Conservation (phyloP, 2,329 filamentous ascomycete species). For the Atkinsonella hypoxylon region DNA sequence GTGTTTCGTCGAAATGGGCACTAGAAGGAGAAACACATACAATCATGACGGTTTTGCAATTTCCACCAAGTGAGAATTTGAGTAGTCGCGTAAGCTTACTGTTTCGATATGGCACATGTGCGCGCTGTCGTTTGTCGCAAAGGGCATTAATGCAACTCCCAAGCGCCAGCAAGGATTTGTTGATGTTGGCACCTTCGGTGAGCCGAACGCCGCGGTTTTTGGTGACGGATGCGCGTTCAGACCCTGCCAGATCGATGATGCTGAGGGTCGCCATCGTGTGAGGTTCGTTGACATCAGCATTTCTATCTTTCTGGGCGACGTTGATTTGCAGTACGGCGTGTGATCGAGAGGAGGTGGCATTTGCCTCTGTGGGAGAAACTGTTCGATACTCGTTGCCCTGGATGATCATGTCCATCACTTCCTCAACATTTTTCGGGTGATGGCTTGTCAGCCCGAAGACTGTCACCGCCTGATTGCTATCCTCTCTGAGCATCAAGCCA, state of each 20-base stretch:
- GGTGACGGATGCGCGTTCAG: slow-evolving; percentile 88
- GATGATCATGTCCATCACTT: slow-evolving; percentile 99
- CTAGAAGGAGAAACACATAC: slow-evolving; percentile 96
- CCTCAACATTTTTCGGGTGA: slow-evolving; percentile 77
- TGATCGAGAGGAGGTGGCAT: slow-evolving; percentile 92
- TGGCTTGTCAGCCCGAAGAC: slow-evolving; percentile 87
- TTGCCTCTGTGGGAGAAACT: slow-evolving; percentile 92
- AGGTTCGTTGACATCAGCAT: slow-evolving; percentile 83
- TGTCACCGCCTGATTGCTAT: slow-evolving; percentile 84
- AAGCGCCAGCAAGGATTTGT: slow-evolving; percentile 89
- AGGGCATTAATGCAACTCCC: slow-evolving; percentile 98
- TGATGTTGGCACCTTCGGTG: slow-evolving; percentile 95
- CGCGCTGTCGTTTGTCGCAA: slow-evolving; percentile 81
- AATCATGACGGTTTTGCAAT: slow-evolving; percentile 99
- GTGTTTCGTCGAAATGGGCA: slow-evolving; percentile 93
- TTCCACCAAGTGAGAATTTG: slow-evolving; percentile 94
- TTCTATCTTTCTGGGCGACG: slow-evolving; percentile 84
- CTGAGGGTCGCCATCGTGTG: slow-evolving; percentile 97
- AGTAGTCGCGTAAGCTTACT: slow-evolving; percentile 91
- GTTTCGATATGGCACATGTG: slow-evolving; percentile 94
- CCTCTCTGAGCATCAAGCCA: slow-evolving; percentile 84
- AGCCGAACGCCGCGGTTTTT: slow-evolving; percentile 90
- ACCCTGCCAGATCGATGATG: slow-evolving; percentile 95
- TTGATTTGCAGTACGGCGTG: slow-evolving; percentile 98
- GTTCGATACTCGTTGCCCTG: slow-evolving; percentile 88